Conservation (phyloP, 2,329 filamentous ascomycete species). For the Ophiostoma ulmi region DNA sequence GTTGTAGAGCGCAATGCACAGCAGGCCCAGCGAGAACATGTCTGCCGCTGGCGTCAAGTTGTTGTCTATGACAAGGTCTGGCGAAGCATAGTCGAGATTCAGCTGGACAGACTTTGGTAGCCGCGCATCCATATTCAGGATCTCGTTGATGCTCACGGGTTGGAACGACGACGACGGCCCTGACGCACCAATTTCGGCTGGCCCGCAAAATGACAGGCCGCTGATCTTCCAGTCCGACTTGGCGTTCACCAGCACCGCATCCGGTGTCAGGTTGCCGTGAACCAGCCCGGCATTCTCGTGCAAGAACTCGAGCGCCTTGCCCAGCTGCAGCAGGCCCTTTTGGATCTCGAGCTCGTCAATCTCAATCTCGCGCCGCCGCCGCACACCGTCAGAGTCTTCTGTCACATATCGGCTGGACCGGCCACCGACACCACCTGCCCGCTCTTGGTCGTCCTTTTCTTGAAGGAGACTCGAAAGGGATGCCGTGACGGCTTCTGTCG, state of each 20-base stretch:
- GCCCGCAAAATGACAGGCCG: constrained; percentile 83
- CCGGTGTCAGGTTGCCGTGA: constrained; percentile 89
- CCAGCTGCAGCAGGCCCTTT: constrained; percentile 84
- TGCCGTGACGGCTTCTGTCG: constrained; percentile 83
- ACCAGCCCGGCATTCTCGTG: constrained; percentile 51
- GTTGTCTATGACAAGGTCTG: constrained; percentile 89
- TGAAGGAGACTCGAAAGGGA: constrained; percentile 76
- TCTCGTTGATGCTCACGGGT: constrained; percentile 76
- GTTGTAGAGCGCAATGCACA: constrained; percentile 89
- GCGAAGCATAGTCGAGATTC: constrained; percentile 87
- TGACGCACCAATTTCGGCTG: constrained; percentile 54
- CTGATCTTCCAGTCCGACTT: constrained; percentile 99
- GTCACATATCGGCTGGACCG: constrained; percentile 74
- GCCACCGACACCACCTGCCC: constrained; percentile 52
- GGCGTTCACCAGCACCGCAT: constrained; percentile 87
- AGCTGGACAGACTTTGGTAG: constrained; percentile 79
- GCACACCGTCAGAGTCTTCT: constrained; percentile 69
- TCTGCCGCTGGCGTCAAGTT: constrained; percentile 80
- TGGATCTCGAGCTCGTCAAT: constrained; percentile 97
- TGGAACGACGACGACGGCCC: constrained; percentile 62
- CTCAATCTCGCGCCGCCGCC: constrained; percentile 73
- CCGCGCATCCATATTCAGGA: constrained; percentile 77
- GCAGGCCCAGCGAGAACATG: constrained; percentile 86
- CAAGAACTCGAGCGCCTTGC: constrained; percentile 31
- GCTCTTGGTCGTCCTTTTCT: constrained; percentile 86